Conservation (phyloP, 169 alveolate species). For the Plasmodium berghei region DNA sequence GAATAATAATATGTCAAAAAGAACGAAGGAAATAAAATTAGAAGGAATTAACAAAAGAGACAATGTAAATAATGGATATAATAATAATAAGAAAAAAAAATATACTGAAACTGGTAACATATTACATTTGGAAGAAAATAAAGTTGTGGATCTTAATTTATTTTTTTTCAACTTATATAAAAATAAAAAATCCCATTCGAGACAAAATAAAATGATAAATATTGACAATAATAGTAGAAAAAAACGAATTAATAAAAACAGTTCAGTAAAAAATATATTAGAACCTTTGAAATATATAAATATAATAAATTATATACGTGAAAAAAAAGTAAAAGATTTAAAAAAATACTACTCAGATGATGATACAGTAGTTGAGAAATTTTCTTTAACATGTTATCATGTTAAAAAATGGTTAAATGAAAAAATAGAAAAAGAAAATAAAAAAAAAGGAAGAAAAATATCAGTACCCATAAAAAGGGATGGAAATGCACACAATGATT, state of each 20-base stretch:
- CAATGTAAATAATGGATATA: too few species aligned
- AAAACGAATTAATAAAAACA: not conserved
- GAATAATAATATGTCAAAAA: not conserved
- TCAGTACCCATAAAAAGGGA: not conserved
- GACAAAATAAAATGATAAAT: not conserved
- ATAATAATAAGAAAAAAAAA: not conserved
- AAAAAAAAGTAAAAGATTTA: conserved; percentile 9
- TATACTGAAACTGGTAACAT: not conserved
- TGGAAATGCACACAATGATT: not conserved
- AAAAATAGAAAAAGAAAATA: not conserved
- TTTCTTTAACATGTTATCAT: conserved; percentile 29
- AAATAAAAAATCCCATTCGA: not conserved
- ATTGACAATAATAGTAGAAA: not conserved
- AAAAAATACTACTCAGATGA: conserved; percentile 46
- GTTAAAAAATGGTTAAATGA: conserved; percentile 1
- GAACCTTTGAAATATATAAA: too few species aligned
- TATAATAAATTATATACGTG: conserved; percentile 4
- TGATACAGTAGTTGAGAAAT: not conserved
- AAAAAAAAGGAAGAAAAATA: not conserved
- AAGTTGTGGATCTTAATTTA: conserved; percentile 16
- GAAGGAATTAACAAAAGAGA: not conserved
- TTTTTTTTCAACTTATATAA: not conserved
- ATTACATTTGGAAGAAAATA: conserved; percentile 12
- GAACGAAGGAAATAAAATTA: not conserved
- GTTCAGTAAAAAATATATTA: not conserved